Base-by-base conservation (phyloP, 2,329 filamentous ascomycete genomes). In the Chrysoporthe austroafricana region DNA sequence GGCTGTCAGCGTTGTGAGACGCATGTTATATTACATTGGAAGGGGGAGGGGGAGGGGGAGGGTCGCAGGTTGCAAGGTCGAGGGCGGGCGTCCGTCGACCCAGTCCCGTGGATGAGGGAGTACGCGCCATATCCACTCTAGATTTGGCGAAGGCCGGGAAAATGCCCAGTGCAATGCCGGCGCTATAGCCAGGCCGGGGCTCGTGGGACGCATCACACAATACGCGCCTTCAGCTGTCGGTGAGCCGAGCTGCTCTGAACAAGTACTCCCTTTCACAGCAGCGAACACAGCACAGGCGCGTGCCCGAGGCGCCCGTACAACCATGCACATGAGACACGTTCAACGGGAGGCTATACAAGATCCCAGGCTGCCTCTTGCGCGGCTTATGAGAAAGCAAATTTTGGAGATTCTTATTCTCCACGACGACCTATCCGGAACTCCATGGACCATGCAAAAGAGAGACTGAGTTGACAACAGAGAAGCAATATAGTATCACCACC, bases 381-480 rank as follows among this genome's bases (percentile, higher is more conserved):
- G 34, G 48, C 32, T 4, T 39, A 36, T n/a, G 21, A 26, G 26
- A 26, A 56, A 58, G 44, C 62, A 56, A 36, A 54, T 4, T 50
- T 14, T 60, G 46, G 36, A 26, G 46, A 43, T 62, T 4, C 52
- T 50, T 52, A 11, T 16, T 60, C 64, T 64, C 34, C 63, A 62
- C 36, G 34, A 67, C 62, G 57, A 66, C 66, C 60, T 66, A 62
- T 61, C 67, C 69, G 42, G n/a, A 70, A 71, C 69, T 66, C 69
- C 69, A 63, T 62, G 56, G 59, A 65, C 69, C 62, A 71, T 70
- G 69, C 69, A 36, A 32, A 66, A 58, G 52, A 13, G 48, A 66
- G 18, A 61, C 1, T 5, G 46, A 16, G 7, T 18, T 50, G 16
- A 21, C 34, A 14, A 26, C 56, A 42, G 34, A 39, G 26, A 11